phyloP scores from a whole-genome alignment of 768 basidiomycete genomes.

The Trametopsis cervina region DNA sequence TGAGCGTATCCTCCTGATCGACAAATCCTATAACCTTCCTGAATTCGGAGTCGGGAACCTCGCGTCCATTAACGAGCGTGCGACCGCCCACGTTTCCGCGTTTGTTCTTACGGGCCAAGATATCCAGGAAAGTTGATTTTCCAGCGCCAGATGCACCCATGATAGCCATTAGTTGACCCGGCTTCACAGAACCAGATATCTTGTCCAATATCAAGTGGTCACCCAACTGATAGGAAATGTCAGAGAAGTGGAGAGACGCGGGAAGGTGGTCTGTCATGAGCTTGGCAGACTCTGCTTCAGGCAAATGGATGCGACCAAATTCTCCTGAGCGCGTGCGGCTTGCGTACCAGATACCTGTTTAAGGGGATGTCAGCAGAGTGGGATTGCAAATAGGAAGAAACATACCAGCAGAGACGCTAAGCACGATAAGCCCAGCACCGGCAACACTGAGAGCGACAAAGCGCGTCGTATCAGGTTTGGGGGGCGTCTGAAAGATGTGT shows the following conservation, averaged over 20 bases:
- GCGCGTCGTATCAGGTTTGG: slow-evolving; percentile 73
- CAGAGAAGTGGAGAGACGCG: slow-evolving; percentile 85
- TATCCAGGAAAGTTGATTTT: slow-evolving; percentile 94
- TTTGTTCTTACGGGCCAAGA: slow-evolving; percentile 87
- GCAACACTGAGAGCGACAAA: slow-evolving; percentile 85
- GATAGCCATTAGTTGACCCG: slow-evolving; percentile 90
- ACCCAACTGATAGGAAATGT: slow-evolving; percentile 72
- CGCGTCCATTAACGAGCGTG: slow-evolving; percentile 81
- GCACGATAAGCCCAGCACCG: slow-evolving; percentile 67
- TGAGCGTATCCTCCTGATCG: slow-evolving; percentile 96
- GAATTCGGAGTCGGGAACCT: slow-evolving; percentile 68
- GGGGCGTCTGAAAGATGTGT: slow-evolving; percentile 39
- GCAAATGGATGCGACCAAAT: slow-evolving; percentile 67
- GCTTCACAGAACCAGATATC: slow-evolving; percentile 78
- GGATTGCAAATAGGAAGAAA: background rate
- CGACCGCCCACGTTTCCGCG: slow-evolving; percentile 68
- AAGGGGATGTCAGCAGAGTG: slow-evolving; percentile 1
- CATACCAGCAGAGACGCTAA: slow-evolving; percentile 57
- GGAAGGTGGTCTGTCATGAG: slow-evolving; percentile 95
- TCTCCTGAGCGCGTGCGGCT: slow-evolving; percentile 67
- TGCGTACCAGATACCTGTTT: slow-evolving; percentile 84
- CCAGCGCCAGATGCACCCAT: slow-evolving; percentile 98
- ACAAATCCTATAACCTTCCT: slow-evolving; percentile 89
- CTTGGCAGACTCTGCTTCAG: slow-evolving; percentile 73
- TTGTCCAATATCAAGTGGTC: slow-evolving; percentile 65